These are phyloP conservation scores for Cenchrus americanus DNA, from an alignment of 176 grass and related monocot species.

Conservation along the genomic window DNA sequence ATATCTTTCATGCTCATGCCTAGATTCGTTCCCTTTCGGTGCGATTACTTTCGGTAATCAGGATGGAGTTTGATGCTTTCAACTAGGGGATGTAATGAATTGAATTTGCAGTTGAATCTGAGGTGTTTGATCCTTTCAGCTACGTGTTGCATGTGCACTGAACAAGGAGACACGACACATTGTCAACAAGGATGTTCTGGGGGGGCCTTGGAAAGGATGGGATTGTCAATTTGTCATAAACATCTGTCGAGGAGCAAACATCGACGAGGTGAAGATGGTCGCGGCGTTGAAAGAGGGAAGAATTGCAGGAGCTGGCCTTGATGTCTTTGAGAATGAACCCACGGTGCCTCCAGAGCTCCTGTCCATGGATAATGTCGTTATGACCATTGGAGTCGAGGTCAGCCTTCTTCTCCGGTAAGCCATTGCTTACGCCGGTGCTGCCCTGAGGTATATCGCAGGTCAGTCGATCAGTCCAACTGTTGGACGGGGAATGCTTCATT, in stretches of 20 bases:
- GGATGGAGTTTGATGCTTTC: background rate
- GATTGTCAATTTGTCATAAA: constrained; percentile 40
- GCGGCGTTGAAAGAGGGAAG: constrained; percentile 18
- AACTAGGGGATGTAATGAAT: background rate
- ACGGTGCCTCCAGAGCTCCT: constrained; percentile 43
- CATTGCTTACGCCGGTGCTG: constrained; percentile 34
- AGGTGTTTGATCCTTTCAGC: constrained; percentile 1
- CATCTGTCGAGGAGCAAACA: constrained; percentile 49
- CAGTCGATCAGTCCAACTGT: background rate
- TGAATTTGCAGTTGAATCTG: background rate
- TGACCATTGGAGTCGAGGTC: constrained; percentile 43
- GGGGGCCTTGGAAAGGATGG: constrained; percentile 54
- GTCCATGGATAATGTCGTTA: constrained; percentile 62
- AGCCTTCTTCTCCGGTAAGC: constrained; percentile 52
- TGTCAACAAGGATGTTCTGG: constrained; percentile 46
- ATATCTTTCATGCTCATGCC: too few relatives aligned
- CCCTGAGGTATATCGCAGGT: background rate
- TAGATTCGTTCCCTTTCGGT: background rate
- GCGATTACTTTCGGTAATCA: background rate
- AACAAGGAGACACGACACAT: constrained; percentile 52
- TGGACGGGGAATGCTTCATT: background rate
- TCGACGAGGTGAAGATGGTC: constrained; percentile 55
- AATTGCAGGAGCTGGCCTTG: constrained; percentile 56
- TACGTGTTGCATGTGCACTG: constrained; percentile 46
- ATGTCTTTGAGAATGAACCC: constrained; percentile 68